Evolutionary conservation across 2,329 filamentous ascomycete genomes (phyloP).

Genomic region (Aspergillus latus): DNA sequence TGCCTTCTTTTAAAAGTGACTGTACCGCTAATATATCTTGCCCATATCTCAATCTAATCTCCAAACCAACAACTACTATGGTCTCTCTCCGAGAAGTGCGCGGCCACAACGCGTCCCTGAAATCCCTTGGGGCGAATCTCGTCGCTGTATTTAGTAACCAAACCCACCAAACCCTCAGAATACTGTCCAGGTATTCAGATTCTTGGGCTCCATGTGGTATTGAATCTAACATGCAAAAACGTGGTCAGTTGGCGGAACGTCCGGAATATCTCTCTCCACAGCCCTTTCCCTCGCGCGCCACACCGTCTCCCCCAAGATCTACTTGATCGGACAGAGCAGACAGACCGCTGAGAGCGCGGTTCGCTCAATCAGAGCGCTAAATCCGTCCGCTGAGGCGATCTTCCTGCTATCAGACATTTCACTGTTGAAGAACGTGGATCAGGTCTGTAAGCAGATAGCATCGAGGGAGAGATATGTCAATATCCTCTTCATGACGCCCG

Average conservation of each 20-base stretch:
- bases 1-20: background rate
- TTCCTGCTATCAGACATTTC: conserved; percentile 39
- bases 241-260: conserved; percentile 48
- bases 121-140: conserved; percentile 1
- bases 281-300: conserved; percentile 49
- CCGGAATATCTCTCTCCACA: conserved; percentile 53
- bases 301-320: conserved; percentile 47
- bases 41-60: background rate
- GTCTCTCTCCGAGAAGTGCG: conserved; percentile 20
- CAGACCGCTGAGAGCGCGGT: conserved; percentile 45
- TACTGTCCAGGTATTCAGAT: too few relatives aligned
- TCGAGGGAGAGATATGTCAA: conserved; percentile 35
- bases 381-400: conserved; percentile 24
- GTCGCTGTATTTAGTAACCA: conserved; percentile 8
- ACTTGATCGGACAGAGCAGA: conserved; percentile 51
- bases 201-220: conserved; percentile 16
- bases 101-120: conserved; percentile 21
- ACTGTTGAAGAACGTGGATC: conserved; percentile 36
- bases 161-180: too few relatives aligned
- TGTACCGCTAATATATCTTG: background rate
- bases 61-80: conserved; percentile 7
- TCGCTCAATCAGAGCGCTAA: conserved; percentile 34
- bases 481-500: conserved; percentile 41
- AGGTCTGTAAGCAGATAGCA: conserved; percentile 32
- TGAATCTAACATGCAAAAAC: conserved; percentile 14